phyloP scores from a whole-genome alignment of 75 land plant genomes.

The Picea glauca region DNA sequence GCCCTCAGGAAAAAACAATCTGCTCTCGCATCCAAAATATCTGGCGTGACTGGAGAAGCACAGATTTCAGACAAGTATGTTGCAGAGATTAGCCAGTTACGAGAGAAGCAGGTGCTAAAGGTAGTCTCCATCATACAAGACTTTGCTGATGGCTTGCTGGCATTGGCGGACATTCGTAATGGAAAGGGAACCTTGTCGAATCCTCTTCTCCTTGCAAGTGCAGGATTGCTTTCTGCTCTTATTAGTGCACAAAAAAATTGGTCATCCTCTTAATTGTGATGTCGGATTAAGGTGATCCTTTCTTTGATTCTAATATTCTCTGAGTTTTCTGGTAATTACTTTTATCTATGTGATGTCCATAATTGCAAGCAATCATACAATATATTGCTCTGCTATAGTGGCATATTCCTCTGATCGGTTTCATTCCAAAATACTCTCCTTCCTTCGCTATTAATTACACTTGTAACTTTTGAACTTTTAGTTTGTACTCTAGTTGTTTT shows the following conservation, averaged over 20 bases:
- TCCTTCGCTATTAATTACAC: no score
- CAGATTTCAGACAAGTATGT: slow-evolving; percentile 12
- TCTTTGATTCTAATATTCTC: no score
- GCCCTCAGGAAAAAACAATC: slow-evolving; percentile 36
- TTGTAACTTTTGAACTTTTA: no score
- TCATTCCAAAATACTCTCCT: no score
- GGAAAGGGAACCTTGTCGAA: slow-evolving; percentile 53
- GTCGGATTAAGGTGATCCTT: no score
- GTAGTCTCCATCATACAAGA: slow-evolving; percentile 83
- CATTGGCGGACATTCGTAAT: slow-evolving; percentile 74
- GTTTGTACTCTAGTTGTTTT: no score
- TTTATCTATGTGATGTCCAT: no score
- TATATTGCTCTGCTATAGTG: no score
- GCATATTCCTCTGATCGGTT: no score
- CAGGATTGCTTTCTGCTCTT: slow-evolving; percentile 86
- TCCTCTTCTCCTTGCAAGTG: slow-evolving; percentile 67
- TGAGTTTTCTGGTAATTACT: no score
- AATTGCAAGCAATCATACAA: no score
- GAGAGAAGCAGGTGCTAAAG: slow-evolving; percentile 54
- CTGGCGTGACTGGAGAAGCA: slow-evolving; percentile 19
- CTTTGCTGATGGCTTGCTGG: slow-evolving; percentile 81
- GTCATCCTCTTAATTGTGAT: slow-evolving; percentile 47
- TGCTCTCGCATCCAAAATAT: slow-evolving; percentile 19
- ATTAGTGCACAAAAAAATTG: slow-evolving; percentile 98
- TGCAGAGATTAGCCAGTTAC: slow-evolving; percentile 35